Evolutionary conservation across 208 protist genomes (phyloP), one percentile per base, ranked within the genome.

Genomic region (Crithidia fasciculata): DNA sequence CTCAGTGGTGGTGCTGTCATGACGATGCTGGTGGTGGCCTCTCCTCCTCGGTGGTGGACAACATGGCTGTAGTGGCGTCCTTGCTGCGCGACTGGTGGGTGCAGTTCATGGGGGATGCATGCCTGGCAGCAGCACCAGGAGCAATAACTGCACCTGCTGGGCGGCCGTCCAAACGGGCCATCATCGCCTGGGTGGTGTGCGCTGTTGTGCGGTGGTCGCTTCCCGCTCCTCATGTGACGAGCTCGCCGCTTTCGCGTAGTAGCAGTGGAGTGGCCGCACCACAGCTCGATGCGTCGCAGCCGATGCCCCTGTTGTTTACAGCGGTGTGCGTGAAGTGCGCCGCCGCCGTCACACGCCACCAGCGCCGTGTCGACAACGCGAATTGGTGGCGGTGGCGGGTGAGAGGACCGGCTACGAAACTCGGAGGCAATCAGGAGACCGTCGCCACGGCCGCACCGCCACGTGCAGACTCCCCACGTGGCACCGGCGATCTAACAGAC

Each of bases 21-120:
- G 47, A 59, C 37, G 39, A 43, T 16, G 0, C 40, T 41, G n/a
- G 13, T 41, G 37, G 13, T 41, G 37, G 39, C 5, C 15, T 65
- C 59, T 19, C 41, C 39, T 5, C 52, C 43, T 62, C 57, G 15
- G 40, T 45, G 36, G 40, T 36, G 5, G 52, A 65, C 0, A 39
- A 69, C 50, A 36, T 44, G 37, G 43, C 19, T 5, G 39, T 58
- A 0, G 52, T 74, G 2, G 53, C 74, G 28, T 37, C 60, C 0
- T 61, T 79, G 0, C 2, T 74, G 65, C 47, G 40, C 9, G 44
- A 73, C 8, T 79, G 74, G 74, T 79, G 74, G 74, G 2, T 13
- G 10, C 55, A 47, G 0, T 52, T 79, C 13, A 40, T 4, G 9
- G 13, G 40, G 13, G 65, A 69, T 28, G 54, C 72, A 12, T 0